Evolutionary conservation across 2,329 filamentous ascomycete species (phyloP), one percentile per base, ranked within the genome.

Genomic region (Neophaeococcomyces mojaviensis): DNA sequence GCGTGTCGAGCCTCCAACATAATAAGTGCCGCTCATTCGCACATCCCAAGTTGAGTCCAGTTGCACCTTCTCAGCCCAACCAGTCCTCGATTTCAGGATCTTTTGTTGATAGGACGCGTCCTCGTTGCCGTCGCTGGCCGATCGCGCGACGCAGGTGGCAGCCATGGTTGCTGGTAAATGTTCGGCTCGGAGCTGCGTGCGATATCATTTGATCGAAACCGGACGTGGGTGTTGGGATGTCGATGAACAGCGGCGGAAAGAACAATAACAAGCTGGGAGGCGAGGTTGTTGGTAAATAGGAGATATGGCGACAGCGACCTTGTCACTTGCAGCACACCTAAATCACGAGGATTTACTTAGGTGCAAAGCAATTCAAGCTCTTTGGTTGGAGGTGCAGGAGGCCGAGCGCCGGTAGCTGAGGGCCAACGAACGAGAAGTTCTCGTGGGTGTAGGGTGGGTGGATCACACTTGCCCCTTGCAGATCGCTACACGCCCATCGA

Each of bases 11-110:
- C 51, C 52, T 55, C 55, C 52, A 49, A 37, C 41, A 37, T 45
- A 44, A 52, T 44, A 49, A 51, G 42, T 22, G 16, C 41, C 46
- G 44, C 43, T 57, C 56, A 62, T 59, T 60, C 58, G 59, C 59
- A 61, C 45, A 35, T 51, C 39, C 37, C 30, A 44, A 46, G 28
- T 43, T 47, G 39, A 40, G 43, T 47, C 63, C 58, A 59, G 49
- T 42, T 58, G 60, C 49, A 56, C 56, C 44, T 59, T 55, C 45
- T 71, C 67, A 71, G 60, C 64, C 68, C 59, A 68, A 58, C 61
- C 65, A 68, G 60, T 69, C 65, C 55, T 69, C 64, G 55, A 62
- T 59, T 39, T 47, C 64, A 49, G 66, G 65, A 57, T 68, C 60
- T 58, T 64, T 65, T 50, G 63, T 64, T 49, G 63, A 62, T 49